Evolutionary conservation across 2,329 filamentous ascomycete species (phyloP).

Genomic region (Botryotinia convoluta): DNA sequence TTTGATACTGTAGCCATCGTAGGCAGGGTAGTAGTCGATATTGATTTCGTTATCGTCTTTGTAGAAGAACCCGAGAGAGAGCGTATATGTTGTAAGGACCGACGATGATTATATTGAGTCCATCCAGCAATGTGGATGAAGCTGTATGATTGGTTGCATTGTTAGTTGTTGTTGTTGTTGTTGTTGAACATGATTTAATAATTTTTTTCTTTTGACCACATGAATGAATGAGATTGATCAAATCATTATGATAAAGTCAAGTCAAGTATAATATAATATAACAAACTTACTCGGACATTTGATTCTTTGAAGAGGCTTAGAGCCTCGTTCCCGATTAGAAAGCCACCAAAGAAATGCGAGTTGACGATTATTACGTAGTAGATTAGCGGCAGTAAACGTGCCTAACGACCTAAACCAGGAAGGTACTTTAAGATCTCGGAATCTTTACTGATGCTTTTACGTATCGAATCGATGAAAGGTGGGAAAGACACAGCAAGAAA

Average conservation of each 20-base stretch:
- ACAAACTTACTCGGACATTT: constrained; percentile 20
- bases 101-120: constrained; percentile 45
- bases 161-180: constrained; percentile 4
- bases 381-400: constrained; percentile 7
- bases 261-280: neutral
- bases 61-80: constrained; percentile 14
- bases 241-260: neutral
- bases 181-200: neutral
- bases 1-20: constrained; percentile 40
- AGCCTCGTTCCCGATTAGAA: constrained; percentile 21
- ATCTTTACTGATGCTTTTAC: neutral
- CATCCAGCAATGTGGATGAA: constrained; percentile 51
- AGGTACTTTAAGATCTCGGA: neutral
- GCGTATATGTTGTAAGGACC: constrained; percentile 17
- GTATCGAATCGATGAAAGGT: neutral
- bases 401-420: constrained; percentile 1
- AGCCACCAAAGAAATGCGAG: constrained; percentile 5
- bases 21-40: constrained; percentile 41
- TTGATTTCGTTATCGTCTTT: constrained; percentile 39
- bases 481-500: neutral
- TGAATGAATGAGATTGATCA: neutral
- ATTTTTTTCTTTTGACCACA: neutral
- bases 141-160: constrained; percentile 39
- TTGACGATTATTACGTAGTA: constrained; percentile 18
- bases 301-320: constrained; percentile 16